Evolutionary conservation across 176 grass and related monocot genomes (phyloP), one percentile per base, ranked within the genome.

Genomic region (Saccharum spontaneum): DNA sequence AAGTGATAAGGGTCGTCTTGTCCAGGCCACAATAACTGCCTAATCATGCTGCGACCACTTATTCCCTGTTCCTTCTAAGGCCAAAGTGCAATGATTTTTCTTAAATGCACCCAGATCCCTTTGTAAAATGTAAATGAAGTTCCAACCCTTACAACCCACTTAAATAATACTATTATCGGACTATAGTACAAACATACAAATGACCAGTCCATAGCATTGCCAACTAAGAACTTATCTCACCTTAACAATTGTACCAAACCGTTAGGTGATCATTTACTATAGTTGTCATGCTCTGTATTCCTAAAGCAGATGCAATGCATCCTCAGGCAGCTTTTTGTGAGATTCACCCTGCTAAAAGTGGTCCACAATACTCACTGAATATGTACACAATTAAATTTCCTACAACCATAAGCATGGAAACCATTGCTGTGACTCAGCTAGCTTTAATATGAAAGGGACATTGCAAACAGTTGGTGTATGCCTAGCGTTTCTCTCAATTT

Each of bases 51-150:
- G 71, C 66, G 76, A 84, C 81, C 60, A 84, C 69, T 66, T 77
- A 65, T 65, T 71, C 73, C 46, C 73, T 87, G 1, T 71, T 77
- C 84, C 41, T 50, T 63, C 23, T 71, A 63, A 67, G 85, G 69
- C 49, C 86, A 84, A 77, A 88, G 81, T 59, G 69, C 67, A 83
- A 85, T 85, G 30, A 71, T 67, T 79, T 91, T 91, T 71, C 76
- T 88, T 52, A 54, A 84, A 77, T 22, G 76, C 79, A 78, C 71
- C 62, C 50, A 83, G 22, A 70, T 38, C 11, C 17, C 76, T 80
- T 39, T 6, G 28, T 67, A 84, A 91, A 62, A 76, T 38, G 18
- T 55, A 55, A 75, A 54, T 22, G 67, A 79, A 83, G 45, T 57
- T 34, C 14, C 71, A 83, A 74, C 75, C 45, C 26, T 81, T 84